These are phyloP conservation scores for Tetradesmus lagerheimii DNA, from an alignment of 139 green algal species.

Conservation along the genomic window DNA sequence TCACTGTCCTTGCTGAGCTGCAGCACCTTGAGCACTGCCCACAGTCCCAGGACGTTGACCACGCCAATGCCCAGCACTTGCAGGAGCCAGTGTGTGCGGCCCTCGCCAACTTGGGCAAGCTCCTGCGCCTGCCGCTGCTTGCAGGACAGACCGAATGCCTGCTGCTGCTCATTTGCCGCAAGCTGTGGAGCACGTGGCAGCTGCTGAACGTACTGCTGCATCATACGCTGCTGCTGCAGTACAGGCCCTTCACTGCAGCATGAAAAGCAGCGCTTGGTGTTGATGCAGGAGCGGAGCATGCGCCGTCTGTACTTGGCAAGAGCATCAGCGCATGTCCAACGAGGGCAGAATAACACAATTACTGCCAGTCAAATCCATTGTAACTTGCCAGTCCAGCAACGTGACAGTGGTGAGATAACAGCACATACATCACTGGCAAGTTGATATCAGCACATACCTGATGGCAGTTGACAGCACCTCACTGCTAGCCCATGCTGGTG, in stretches of 20 bases:
- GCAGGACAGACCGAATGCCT: neutral
- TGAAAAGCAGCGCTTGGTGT: neutral
- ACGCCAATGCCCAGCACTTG: conserved; percentile 19
- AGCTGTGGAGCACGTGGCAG: neutral
- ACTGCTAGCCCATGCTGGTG: neutral
- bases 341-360: too few relatives aligned
- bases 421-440: too few relatives aligned
- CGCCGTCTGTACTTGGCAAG: too few relatives aligned
- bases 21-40: conserved; percentile 35
- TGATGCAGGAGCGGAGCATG: too few relatives aligned
- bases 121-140: conserved; percentile 21
- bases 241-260: neutral
- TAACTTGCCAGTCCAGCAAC: too few relatives aligned
- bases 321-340: too few relatives aligned
- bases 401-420: too few relatives aligned
- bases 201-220: conserved; percentile 1
- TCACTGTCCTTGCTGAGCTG: conserved; percentile 9
- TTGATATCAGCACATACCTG: neutral
- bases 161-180: neutral
- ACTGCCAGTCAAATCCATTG: too few relatives aligned
- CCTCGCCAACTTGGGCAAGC: conserved; percentile 9
- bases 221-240: neutral
- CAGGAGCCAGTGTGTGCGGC: conserved; percentile 12
- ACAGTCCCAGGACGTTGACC: conserved; percentile 31
- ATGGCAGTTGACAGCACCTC: neutral